Conservation (phyloP, 805 yeast genomes). For the Starmerella lactis-condensi region DNA sequence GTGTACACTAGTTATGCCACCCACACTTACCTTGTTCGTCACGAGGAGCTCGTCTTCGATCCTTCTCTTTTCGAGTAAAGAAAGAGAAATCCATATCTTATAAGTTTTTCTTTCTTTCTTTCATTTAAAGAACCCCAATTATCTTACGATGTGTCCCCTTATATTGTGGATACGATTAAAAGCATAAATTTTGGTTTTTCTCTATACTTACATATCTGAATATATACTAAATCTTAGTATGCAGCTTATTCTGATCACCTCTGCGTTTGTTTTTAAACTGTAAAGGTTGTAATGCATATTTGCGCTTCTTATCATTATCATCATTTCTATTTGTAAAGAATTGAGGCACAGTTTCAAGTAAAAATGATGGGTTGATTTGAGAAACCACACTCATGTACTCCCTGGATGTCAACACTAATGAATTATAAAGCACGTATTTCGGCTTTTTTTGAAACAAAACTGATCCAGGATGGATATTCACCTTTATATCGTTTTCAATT, state of each 20-base stretch:
- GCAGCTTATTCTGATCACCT: not conserved
- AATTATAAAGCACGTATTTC: conserved; percentile 57
- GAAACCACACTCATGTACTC: conserved; percentile 76
- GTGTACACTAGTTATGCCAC: too few species aligned
- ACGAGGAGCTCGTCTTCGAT: too few species aligned
- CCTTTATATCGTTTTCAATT: conserved; percentile 26
- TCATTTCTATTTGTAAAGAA: conserved; percentile 37
- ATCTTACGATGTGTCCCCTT: conserved; percentile 54
- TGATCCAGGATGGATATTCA: conserved; percentile 73
- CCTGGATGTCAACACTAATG: conserved; percentile 63
- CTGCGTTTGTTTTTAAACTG: not conserved
- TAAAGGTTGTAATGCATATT: not conserved
- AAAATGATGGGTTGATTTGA: conserved; percentile 50
- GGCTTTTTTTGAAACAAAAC: conserved; percentile 55
- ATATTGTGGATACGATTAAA: conserved; percentile 41
- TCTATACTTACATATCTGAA: conserved; percentile 37
- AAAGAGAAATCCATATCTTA: too few species aligned
- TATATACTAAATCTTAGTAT: not conserved
- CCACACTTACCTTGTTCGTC: too few species aligned
- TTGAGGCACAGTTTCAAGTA: conserved; percentile 54
- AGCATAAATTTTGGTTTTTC: conserved; percentile 55
- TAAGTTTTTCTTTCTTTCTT: not conserved
- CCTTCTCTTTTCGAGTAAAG: too few species aligned
- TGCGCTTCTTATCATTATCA: conserved; percentile 15
- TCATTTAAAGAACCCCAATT: conserved; percentile 2